Conservation (phyloP, 2,329 filamentous ascomycete genomes). For the Colletotrichum musicola region DNA sequence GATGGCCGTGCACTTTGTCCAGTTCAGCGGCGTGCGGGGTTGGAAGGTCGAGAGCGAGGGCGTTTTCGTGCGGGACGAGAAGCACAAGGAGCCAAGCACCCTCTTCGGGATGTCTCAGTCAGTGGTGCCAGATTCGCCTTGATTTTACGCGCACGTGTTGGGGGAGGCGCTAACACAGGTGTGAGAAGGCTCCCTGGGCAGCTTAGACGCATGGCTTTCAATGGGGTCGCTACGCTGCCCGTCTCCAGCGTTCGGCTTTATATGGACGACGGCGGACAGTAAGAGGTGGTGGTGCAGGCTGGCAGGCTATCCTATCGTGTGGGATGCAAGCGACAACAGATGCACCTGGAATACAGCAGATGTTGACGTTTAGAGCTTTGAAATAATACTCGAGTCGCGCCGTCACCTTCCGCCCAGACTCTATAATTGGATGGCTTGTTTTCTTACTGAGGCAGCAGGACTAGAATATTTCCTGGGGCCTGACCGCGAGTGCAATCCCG, state of each 20-base stretch:
- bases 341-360: not conserved
- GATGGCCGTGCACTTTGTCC: constrained; percentile 56
- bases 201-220: constrained; percentile 48
- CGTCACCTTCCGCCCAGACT: too few species aligned
- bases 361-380: too few species aligned
- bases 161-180: constrained; percentile 16
- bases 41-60: constrained; percentile 62
- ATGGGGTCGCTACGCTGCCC: constrained; percentile 45
- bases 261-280: constrained; percentile 25
- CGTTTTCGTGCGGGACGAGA: constrained; percentile 53
- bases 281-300: not conserved
- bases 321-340: not conserved
- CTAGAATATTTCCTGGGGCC: too few species aligned
- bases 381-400: too few species aligned
- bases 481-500: too few species aligned
- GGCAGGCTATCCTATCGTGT: too few species aligned
- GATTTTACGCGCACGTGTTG: not conserved
- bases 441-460: too few species aligned
- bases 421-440: too few species aligned
- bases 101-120: constrained; percentile 37
- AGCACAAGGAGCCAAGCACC: constrained; percentile 32
- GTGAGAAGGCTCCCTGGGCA: constrained; percentile 37
- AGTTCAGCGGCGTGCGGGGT: constrained; percentile 48
- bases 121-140: constrained; percentile 33
- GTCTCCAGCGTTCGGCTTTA: constrained; percentile 45